Evolutionary conservation across 2,329 filamentous ascomycete genomes (phyloP), one percentile per base, ranked within the genome.

Genomic region (Beauveria medogensis): DNA sequence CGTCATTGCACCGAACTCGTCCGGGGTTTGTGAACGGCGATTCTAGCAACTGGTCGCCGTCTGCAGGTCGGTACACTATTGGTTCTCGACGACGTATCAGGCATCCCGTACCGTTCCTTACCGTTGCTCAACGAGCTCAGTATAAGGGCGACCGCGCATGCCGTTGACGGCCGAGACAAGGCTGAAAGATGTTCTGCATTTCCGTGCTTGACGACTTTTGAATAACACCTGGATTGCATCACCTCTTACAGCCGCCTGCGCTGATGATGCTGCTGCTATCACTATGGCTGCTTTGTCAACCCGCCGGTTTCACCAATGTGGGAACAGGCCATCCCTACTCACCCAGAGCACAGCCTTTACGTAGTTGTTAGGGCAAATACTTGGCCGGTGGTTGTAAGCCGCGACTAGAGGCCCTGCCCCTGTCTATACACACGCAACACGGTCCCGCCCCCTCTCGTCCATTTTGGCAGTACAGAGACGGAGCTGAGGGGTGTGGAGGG

Each of bases 361-460:
- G 22, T 22, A 22, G 2, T 22, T 22, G 2, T 22, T 22, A 28
- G 30, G 22, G 44, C 8, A 47, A 10, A 34, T 56, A 56, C 41
- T 46, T 28, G 43, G 30, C 12, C 5, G 30, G 30, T 34, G 30
- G 12, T 14, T 34, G 30, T 18, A 34, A 58, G 34, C 55, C 46
- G 41, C 12, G 18, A 26, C 30, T 40, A 50, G 44, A 22, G 44
- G 10, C 46, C 47, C 34, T 59, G 47, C 43, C 55, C 55, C 47
- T 43, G 47, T 59, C 55, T 37, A 26, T 53, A 26, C 26, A 46
- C 26, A 34, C 30, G 30, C 30, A 34, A 34, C 48, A 52, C 24
- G 16, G 53, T 47, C 44, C 56, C 48, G 56, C 56, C 55, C 47
- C 55, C 30, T 59, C 55, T 47, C 28, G 40, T 20, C 55, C 41